Percentiles rank a stretch among this genome's conserved stretches.
Evolutionary conservation across 495 filamentous ascomycete species (phyloP).

Genomic region (Xylona heveae): DNA sequence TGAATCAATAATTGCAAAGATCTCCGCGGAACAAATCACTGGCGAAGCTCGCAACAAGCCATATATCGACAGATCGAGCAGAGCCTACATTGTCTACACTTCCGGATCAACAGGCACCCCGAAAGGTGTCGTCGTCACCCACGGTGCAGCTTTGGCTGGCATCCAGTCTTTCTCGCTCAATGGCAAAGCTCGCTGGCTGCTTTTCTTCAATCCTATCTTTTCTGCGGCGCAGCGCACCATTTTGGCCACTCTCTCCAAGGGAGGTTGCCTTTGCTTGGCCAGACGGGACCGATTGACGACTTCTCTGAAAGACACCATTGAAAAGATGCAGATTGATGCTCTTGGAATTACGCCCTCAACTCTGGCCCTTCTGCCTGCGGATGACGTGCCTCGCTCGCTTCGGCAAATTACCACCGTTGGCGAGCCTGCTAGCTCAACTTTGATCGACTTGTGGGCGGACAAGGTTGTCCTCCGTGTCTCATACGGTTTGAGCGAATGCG

Average conservation of each 20-base stretch:
- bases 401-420: slow-evolving; percentile 1
- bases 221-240: slow-evolving; percentile 9
- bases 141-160: slow-evolving; percentile 6
- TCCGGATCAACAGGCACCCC: slow-evolving; percentile 10
- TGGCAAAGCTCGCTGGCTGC: slow-evolving; percentile 6
- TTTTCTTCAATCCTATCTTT: slow-evolving; percentile 10
- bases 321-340: slow-evolving; percentile 3
- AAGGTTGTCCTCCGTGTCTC: slow-evolving; percentile 6
- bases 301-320: slow-evolving; percentile 1
- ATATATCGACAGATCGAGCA: too few relatives aligned
- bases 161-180: slow-evolving; percentile 1
- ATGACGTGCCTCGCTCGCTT: slow-evolving; percentile 3
- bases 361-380: slow-evolving; percentile 2
- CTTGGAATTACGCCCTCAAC: slow-evolving; percentile 6
- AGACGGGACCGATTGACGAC: slow-evolving; percentile 3
- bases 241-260: slow-evolving; percentile 5
- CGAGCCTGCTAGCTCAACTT: slow-evolving; percentile 3
- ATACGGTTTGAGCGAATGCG: slow-evolving; percentile 10
- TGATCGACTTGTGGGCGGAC: slow-evolving; percentile 7
- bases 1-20: too few relatives aligned
- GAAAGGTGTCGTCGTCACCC: slow-evolving; percentile 7
- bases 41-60: too few relatives aligned
- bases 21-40: too few relatives aligned
- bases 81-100: too few relatives aligned
- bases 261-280: slow-evolving; percentile 5